Conservation (phyloP, 2,329 filamentous ascomycete genomes). For the Fusarium pininemorale region DNA sequence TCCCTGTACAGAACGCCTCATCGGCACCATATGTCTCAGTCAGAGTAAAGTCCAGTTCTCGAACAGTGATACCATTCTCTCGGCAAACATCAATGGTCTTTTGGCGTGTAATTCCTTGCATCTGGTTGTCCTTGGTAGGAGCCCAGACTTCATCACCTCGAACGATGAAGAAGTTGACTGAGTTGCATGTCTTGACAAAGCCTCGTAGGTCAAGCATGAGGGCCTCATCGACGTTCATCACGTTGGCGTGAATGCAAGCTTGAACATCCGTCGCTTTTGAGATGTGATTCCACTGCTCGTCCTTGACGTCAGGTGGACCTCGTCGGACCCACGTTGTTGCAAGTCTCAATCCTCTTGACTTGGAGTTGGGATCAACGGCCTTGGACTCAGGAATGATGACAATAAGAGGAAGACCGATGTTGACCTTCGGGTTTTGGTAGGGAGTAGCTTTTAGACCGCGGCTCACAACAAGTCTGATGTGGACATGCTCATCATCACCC, state of each 20-base stretch:
- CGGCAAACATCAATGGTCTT: neutral
- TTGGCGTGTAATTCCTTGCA: neutral
- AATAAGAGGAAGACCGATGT: neutral
- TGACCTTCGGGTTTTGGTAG: neutral
- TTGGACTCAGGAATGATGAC: slow-evolving; percentile 11
- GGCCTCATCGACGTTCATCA: neutral
- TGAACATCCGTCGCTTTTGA: neutral
- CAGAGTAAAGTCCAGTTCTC: neutral
- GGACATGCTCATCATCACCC: neutral
- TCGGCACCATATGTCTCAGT: neutral
- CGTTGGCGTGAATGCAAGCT: neutral
- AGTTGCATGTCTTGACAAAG: slow-evolving; percentile 6
- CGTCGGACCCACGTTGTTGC: neutral
- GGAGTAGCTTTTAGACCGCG: neutral
- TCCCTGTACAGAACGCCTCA: neutral
- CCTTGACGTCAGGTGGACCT: neutral
- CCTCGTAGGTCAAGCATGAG: neutral
- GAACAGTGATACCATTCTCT: fast-evolving
- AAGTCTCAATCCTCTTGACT: neutral
- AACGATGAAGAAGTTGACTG: slow-evolving; percentile 8
- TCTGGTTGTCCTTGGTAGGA: slow-evolving; percentile 3
- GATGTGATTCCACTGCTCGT: slow-evolving; percentile 10
- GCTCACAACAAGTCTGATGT: slow-evolving; percentile 1
- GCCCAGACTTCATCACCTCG: slow-evolving; percentile 7
- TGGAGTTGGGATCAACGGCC: slow-evolving; percentile 1